phyloP scores from a whole-genome alignment of 2,329 filamentous ascomycete species.

The Cucurbitaria berberidis region DNA sequence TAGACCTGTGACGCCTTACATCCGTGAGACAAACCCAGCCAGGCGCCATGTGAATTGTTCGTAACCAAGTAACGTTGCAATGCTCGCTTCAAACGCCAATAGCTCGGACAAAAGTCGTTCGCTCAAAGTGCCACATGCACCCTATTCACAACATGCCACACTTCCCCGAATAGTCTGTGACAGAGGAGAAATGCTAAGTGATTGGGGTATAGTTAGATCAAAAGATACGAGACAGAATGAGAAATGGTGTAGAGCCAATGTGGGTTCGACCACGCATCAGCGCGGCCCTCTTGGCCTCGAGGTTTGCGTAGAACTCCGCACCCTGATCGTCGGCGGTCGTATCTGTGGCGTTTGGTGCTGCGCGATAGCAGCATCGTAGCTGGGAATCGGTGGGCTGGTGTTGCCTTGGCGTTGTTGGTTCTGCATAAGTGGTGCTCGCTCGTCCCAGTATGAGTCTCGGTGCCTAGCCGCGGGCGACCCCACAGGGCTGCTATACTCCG shows the following conservation, averaged over 20 bases:
- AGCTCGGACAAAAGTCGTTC: conserved; percentile 16
- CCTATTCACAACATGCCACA: conserved; percentile 7
- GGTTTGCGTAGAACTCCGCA: conserved; percentile 34
- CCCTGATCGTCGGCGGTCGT: conserved; percentile 29
- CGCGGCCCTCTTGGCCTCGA: conserved; percentile 25
- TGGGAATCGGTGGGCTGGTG: conserved; percentile 73
- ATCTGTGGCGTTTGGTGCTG: conserved; percentile 59
- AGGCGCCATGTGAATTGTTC: neutral
- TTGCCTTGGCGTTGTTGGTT: conserved; percentile 26
- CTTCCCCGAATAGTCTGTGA: neutral
- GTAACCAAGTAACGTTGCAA: conserved; percentile 13
- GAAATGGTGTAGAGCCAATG: conserved; percentile 10
- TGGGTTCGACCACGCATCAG: conserved; percentile 2
- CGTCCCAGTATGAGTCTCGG: conserved; percentile 53
- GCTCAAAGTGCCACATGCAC: conserved; percentile 5
- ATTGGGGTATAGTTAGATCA: conserved; percentile 3
- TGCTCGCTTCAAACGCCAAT: conserved; percentile 24
- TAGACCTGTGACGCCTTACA: neutral
- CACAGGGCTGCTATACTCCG: conserved; percentile 56
- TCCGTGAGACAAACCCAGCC: neutral
- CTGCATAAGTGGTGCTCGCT: conserved; percentile 56
- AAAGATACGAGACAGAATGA: conserved; percentile 17
- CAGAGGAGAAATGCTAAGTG: conserved; percentile 11
- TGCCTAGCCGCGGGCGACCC: conserved; percentile 51
- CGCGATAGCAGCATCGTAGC: conserved; percentile 82